Evolutionary conservation across 2,329 filamentous ascomycete genomes (phyloP).

Genomic region (Claviceps lovelessii): DNA sequence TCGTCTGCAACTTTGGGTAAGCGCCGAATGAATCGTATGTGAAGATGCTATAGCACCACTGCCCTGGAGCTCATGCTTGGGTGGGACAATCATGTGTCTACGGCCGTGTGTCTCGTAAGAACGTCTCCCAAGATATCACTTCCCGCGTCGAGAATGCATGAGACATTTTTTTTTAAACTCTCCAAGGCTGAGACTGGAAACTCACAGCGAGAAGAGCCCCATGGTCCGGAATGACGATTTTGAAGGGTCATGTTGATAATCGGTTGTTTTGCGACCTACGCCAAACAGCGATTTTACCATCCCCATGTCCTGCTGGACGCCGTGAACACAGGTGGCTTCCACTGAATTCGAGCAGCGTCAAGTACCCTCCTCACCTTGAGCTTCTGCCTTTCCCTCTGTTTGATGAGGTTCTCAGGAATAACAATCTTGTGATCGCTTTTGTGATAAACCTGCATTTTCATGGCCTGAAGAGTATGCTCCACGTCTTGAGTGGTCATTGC

Average conservation of each 20-base stretch:
- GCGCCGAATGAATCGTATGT: neutral
- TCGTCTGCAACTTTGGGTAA: neutral
- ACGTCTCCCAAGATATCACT: neutral
- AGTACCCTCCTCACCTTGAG: conserved; percentile 64
- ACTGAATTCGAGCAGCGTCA: conserved; percentile 65
- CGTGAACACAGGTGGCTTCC: conserved; percentile 93
- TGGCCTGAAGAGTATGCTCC: conserved; percentile 80
- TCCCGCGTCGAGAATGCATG: neutral
- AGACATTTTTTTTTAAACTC: neutral
- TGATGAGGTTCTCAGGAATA: conserved; percentile 68
- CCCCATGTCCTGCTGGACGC: conserved; percentile 88
- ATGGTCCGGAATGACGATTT: neutral
- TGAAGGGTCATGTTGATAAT: neutral
- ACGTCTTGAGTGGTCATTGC: conserved; percentile 98
- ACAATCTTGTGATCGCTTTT: conserved; percentile 96
- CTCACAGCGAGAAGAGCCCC: neutral
- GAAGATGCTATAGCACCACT: neutral
- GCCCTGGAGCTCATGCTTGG: neutral
- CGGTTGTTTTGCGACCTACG: neutral
- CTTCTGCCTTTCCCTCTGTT: conserved; percentile 67
- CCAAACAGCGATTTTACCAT: conserved; percentile 42
- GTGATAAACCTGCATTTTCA: conserved; percentile 91
- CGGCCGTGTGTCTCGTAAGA: neutral
- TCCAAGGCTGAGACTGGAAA: neutral
- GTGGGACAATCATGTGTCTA: neutral